Evolutionary conservation across 176 grass and related monocot genomes (phyloP), one percentile per base, ranked within the genome.

Genomic region (Lolium multiflorum): DNA sequence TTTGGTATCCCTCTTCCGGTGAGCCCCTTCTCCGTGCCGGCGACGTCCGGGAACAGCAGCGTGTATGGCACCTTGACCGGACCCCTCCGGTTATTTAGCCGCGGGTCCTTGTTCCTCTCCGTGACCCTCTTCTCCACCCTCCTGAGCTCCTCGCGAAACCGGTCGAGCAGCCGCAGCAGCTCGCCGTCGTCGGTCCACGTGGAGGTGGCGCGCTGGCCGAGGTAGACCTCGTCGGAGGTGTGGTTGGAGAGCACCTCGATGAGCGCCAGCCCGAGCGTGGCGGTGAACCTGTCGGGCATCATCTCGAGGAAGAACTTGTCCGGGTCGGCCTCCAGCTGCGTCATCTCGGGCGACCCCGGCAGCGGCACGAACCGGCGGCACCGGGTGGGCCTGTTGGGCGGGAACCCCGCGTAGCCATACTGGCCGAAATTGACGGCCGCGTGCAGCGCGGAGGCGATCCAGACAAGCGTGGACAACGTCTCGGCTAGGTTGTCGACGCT

Each of bases 1-100:
- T 99, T 96, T 15, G 97, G 97, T 84, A 99, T 99, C 10, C 97
- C 97, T 87, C 88, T 96, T 3, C 97, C 97, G 11, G 97, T 99
- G 39, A 99, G 64, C 3, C 97, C 94, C 64, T 93, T 94, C 38
- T 94, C 88, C 25, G 47, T 64, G 21, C 92, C 94, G 11, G n/a
- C 50, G 41, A 83, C 85, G 56, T 94, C 94, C 0, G 97, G 94
- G 76, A 81, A 99, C 28, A 99, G 66, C 87, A 99, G 83, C 44
- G 79, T 99, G 87, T 99, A 99, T 0, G 97, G 97, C 65, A 99
- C 90, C 54, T 79, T 96, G 1, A 76, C 87, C 0, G 92, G 92
- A 0, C 97, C 97, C 62, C 17, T 54, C 48, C 94, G 73, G 62
- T 99, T 99, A 70, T 43, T 88, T 63, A 99, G 73, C 54, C 31